Base-by-base conservation (phyloP, 176 grass and related monocot genomes). In the Juncus effusus region DNA sequence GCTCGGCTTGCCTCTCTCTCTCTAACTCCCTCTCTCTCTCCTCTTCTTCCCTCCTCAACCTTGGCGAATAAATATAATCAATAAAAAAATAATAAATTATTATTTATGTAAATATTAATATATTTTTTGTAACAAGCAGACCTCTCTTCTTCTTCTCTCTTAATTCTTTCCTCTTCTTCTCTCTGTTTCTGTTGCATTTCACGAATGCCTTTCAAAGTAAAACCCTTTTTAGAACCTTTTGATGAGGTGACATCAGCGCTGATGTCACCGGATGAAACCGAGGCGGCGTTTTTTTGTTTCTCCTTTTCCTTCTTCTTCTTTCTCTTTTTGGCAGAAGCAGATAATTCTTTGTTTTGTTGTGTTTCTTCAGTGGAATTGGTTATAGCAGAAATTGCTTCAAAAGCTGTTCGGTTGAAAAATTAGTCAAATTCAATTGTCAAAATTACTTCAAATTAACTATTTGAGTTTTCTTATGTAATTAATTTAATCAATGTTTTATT, bases 271-370 rank as follows among this genome's bases (percentile, higher is more conserved):
- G 13, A 60, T 62, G 45, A 78, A 60, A 81, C 86, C 4, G 87
- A 76, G 28, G 87, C 87, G 6, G 85, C 85, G 61, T 91, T 91
- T 64, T 91, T 91, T 75, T 96, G 84, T 76, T 96, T 92, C 75
- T 91, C 92, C 61, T 91, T 96, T 14, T 91, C 93, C 45, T 96
- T 96, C 73, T 96, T 96, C 71, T 96, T 96, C 63, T 96, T 96
- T 63, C 91, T 96, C 78, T 89, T 92, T 78, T 96, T 96, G 16
- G 87, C 82, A 14, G 87, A 81, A 56, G 82, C 85, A 3, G 89
- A 87, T 4, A 28, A 28, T 28, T 28, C 19, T 28, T 28, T 28
- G 19, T 28, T 28, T 28, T 28, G 19, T 28, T 28, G 19, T 28
- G 19, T 28, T 28, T 28, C 19, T 28, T 28, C 19, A 28, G 19